These are phyloP conservation scores for Incumbomyces lentus DNA, from an alignment of 2,329 filamentous ascomycete species.

Conservation along the genomic window DNA sequence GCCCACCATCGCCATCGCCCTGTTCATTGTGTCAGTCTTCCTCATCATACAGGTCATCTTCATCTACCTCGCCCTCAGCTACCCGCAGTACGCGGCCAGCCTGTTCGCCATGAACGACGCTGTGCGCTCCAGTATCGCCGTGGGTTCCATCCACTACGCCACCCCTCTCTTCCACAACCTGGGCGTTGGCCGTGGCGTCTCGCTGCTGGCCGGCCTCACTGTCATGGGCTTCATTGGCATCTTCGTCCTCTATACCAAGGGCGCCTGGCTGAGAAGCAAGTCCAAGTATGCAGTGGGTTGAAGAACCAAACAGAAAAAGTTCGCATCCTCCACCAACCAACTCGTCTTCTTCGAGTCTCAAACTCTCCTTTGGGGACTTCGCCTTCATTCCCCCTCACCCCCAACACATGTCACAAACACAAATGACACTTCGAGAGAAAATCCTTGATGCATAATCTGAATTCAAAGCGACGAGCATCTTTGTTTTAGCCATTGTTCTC, in stretches of 20 bases:
- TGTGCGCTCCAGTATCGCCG: slow-evolving; percentile 23
- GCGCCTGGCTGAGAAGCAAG: slow-evolving; percentile 24
- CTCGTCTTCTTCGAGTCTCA: too few species aligned
- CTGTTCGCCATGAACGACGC: slow-evolving; percentile 31
- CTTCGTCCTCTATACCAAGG: slow-evolving; percentile 25
- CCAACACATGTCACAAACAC: too few species aligned
- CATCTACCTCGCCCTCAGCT: slow-evolving; percentile 31
- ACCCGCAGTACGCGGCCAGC: slow-evolving; percentile 27
- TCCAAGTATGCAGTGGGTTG: slow-evolving; percentile 29
- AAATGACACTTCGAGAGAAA: too few species aligned
- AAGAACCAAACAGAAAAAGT: too few species aligned
- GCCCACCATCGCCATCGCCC: slow-evolving; percentile 29
- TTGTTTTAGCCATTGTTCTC: too few species aligned
- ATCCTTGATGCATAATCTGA: too few species aligned
- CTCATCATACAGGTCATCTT: slow-evolving; percentile 35
- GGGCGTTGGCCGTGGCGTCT: slow-evolving; percentile 25
- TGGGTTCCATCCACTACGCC: slow-evolving; percentile 28
- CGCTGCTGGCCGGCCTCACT: slow-evolving; percentile 29
- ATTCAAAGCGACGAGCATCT: too few species aligned
- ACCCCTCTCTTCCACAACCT: slow-evolving; percentile 26
- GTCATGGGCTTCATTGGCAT: slow-evolving; percentile 28
- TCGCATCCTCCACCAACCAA: too few species aligned
- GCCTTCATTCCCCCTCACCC: too few species aligned
- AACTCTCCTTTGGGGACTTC: too few species aligned
- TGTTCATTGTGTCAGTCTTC: slow-evolving; percentile 30